Percentiles rank a stretch among this genome's conserved stretches.
Evolutionary conservation across 768 basidiomycete genomes (phyloP).

Genomic region (Pleurotus citrinopileatus): DNA sequence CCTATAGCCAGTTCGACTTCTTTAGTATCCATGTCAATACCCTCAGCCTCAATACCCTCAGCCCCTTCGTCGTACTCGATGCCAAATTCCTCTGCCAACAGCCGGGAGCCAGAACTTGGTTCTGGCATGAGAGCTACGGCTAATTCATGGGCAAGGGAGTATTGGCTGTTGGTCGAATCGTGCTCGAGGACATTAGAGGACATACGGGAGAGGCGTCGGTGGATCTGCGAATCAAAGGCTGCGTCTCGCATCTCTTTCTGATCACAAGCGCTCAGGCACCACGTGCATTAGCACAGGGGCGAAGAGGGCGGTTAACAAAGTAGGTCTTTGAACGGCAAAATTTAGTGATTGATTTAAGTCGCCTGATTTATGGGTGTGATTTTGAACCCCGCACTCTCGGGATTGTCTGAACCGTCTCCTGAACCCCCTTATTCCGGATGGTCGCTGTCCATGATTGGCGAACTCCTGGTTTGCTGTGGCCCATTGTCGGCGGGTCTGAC

Average conservation of each 20-base stretch:
- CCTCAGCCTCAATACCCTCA: constrained; percentile 64
- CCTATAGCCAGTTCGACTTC: not conserved
- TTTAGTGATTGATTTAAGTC: not conserved
- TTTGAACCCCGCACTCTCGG: not conserved
- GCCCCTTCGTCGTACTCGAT: constrained; percentile 88
- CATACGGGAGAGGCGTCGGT: not conserved
- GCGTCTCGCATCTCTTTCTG: too few species aligned
- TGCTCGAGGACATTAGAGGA: constrained; percentile 29
- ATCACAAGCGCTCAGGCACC: too few species aligned
- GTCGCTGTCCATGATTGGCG: not conserved
- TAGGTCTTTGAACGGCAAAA: not conserved
- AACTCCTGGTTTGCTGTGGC: too few species aligned
- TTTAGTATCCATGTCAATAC: not conserved
- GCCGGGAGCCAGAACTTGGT: constrained; percentile 70
- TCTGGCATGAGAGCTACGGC: constrained; percentile 88
- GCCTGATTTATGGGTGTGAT: not conserved
- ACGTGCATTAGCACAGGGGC: too few species aligned
- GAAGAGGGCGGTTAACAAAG: too few species aligned
- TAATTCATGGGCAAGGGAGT: constrained; percentile 84
- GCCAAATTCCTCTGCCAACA: constrained; percentile 85
- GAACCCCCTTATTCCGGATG: not conserved
- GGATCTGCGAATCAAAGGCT: too few species aligned
- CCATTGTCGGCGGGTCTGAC: too few species aligned
- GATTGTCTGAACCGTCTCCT: not conserved
- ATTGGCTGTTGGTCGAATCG: constrained; percentile 45